A percentile compares a stretch with the other conserved stretches of the same genome.
phyloP scores from a whole-genome alignment of 2,329 filamentous ascomycete species.

The Dothidotthia symphoricarpi region DNA sequence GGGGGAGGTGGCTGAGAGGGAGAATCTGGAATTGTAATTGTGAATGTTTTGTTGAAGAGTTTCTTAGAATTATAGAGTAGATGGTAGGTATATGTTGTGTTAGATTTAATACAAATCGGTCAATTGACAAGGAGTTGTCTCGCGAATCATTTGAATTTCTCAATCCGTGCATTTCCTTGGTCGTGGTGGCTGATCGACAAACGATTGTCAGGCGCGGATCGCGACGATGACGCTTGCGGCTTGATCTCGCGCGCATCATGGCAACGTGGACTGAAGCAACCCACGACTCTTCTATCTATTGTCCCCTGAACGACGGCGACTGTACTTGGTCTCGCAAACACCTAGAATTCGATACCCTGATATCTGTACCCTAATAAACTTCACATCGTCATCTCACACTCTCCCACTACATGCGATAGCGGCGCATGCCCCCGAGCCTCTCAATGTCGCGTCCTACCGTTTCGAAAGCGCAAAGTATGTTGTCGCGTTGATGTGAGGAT shows the following conservation, averaged over 20 bases:
- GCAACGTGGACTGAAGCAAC: constrained; percentile 14
- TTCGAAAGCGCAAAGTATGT: constrained; percentile 29
- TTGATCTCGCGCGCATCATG: constrained; percentile 7
- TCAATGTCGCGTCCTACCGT: constrained; percentile 34
- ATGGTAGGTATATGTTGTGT: background rate
- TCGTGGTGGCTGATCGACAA: too few relatives aligned
- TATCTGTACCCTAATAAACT: background rate
- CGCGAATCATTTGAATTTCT: too few relatives aligned
- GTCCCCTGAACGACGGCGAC: background rate
- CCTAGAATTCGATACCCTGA: background rate
- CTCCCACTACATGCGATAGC: background rate
- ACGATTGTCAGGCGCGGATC: too few relatives aligned
- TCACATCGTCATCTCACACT: background rate
- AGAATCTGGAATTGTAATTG: too few relatives aligned
- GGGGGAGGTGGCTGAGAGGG: too few relatives aligned
- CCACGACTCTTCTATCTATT: background rate
- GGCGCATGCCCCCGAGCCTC: constrained; percentile 12
- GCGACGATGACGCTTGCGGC: constrained; percentile 12
- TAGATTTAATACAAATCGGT: too few relatives aligned
- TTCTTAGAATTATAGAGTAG: background rate
- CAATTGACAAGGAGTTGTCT: too few relatives aligned
- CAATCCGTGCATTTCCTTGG: too few relatives aligned
- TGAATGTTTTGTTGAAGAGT: too few relatives aligned
- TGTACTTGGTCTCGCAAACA: background rate
- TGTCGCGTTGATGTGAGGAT: background rate